Conservation (phyloP, 2,329 filamentous ascomycete species). For the Monosporascus sp. region DNA sequence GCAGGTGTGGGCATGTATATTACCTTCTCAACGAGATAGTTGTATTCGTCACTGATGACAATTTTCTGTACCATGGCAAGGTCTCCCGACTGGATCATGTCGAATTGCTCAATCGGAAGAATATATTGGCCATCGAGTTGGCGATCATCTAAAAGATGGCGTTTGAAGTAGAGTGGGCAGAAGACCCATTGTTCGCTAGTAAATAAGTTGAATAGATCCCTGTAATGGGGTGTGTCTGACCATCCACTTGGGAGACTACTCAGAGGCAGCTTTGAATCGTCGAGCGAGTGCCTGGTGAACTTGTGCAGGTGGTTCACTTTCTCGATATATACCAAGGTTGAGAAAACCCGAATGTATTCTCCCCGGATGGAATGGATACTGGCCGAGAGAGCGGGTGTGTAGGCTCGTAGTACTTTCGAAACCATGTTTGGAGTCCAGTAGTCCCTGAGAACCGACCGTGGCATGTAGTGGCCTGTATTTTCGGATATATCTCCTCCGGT, state of each 20-base stretch:
- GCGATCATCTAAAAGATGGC: conserved; percentile 3
- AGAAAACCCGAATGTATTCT: conserved; percentile 9
- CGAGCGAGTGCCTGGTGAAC: conserved; percentile 5
- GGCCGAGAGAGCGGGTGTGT: background rate
- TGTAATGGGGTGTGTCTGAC: background rate
- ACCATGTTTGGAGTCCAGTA: conserved; percentile 9
- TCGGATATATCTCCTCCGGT: conserved; percentile 2
- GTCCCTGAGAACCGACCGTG: background rate
- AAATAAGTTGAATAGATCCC: conserved; percentile 1
- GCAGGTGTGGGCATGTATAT: background rate
- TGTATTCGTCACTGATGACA: conserved; percentile 4
- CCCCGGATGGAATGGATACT: conserved; percentile 5
- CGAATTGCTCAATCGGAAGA: conserved; percentile 3
- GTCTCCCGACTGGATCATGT: conserved; percentile 3
- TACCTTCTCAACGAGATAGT: conserved; percentile 5
- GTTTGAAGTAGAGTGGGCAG: conserved; percentile 4
- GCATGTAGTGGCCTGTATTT: conserved; percentile 4
- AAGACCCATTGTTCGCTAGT: conserved; percentile 7
- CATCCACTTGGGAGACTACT: conserved; percentile 1
- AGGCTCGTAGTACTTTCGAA: conserved; percentile 2
- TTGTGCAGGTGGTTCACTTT: conserved; percentile 1
- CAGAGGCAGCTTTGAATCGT: conserved; percentile 7
- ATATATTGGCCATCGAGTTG: background rate
- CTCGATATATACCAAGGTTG: conserved; percentile 8
- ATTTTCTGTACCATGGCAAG: conserved; percentile 6